These are phyloP conservation scores for Candida pseudofarinosa DNA, from an alignment of 805 yeast species.

Conservation along the genomic window DNA sequence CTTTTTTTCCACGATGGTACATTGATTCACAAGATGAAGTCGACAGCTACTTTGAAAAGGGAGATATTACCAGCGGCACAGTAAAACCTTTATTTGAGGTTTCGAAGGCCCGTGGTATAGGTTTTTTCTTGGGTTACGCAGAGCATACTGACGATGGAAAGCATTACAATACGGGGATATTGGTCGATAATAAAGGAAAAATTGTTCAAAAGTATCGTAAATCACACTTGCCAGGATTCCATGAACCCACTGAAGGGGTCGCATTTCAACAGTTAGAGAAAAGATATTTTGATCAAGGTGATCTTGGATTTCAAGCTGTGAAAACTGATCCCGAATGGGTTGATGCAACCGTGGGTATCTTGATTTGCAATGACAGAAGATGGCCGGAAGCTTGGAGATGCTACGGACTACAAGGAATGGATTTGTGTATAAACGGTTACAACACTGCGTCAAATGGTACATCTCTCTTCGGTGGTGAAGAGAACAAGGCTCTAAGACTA, in stretches of 20 bases:
- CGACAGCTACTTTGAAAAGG: conserved; percentile 31
- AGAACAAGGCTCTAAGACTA: conserved; percentile 24
- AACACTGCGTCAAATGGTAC: conserved; percentile 34
- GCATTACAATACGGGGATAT: conserved; percentile 29
- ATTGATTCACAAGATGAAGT: conserved; percentile 30
- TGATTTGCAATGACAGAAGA: conserved; percentile 39
- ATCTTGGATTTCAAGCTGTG: conserved; percentile 32
- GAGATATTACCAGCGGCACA: conserved; percentile 25
- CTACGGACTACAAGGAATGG: conserved; percentile 38
- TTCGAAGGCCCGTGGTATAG: conserved; percentile 23
- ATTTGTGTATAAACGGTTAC: conserved; percentile 32
- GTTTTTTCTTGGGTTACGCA: conserved; percentile 34
- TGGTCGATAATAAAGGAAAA: conserved; percentile 27
- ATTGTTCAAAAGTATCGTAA: conserved; percentile 29
- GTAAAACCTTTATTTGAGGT: conserved; percentile 27
- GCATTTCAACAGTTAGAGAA: conserved; percentile 35
- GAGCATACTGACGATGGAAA: conserved; percentile 34
- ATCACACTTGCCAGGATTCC: conserved; percentile 34
- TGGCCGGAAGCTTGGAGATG: conserved; percentile 42
- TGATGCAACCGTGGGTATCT: conserved; percentile 33
- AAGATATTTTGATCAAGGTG: conserved; percentile 35
- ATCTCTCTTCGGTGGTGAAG: conserved; percentile 10
- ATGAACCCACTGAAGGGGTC: conserved; percentile 28
- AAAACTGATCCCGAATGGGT: conserved; percentile 30
- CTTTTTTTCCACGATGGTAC: conserved; percentile 35